Percentiles rank a stretch among this genome's conserved stretches.
These are phyloP conservation scores for Arachis stenosperma DNA, from an alignment of 306 rosid species.

Conservation along the genomic window DNA sequence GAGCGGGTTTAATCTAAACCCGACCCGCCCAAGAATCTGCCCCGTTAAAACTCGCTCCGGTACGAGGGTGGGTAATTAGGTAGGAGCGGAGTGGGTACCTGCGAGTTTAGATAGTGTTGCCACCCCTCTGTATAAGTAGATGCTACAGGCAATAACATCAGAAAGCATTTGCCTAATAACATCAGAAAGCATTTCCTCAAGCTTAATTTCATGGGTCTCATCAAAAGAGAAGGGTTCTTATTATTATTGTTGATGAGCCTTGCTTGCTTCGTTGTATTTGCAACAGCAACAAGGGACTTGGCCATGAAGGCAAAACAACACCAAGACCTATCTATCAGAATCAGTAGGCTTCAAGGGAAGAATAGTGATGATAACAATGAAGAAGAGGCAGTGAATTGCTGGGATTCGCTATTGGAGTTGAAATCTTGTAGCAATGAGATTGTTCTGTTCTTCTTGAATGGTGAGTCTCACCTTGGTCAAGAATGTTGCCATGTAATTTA, in stretches of 20 bases:
- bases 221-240: background rate
- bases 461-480: slow-evolving; percentile 36
- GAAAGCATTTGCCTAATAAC: slow-evolving; percentile 4
- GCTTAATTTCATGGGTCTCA: slow-evolving; percentile 24
- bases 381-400: slow-evolving; percentile 28
- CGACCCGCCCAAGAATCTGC: too few species aligned
- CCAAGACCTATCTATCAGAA: background rate
- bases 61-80: too few species aligned
- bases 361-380: too few species aligned
- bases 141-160: background rate
- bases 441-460: slow-evolving; percentile 40
- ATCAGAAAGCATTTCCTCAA: background rate
- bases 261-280: slow-evolving; percentile 10
- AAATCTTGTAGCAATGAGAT: slow-evolving; percentile 52
- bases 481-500: slow-evolving; percentile 48
- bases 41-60: too few species aligned
- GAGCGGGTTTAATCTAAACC: too few species aligned
- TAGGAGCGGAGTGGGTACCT: too few species aligned
- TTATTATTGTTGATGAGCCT: background rate
- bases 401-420: slow-evolving; percentile 43
- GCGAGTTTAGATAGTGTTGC: too few species aligned
- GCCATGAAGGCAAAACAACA: background rate
- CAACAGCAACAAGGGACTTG: slow-evolving; percentile 33
- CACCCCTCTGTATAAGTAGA: background rate
- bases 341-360: background rate